Evolutionary conservation across 768 basidiomycete species (phyloP).

Genomic region (Stropharia rugosoannulata): DNA sequence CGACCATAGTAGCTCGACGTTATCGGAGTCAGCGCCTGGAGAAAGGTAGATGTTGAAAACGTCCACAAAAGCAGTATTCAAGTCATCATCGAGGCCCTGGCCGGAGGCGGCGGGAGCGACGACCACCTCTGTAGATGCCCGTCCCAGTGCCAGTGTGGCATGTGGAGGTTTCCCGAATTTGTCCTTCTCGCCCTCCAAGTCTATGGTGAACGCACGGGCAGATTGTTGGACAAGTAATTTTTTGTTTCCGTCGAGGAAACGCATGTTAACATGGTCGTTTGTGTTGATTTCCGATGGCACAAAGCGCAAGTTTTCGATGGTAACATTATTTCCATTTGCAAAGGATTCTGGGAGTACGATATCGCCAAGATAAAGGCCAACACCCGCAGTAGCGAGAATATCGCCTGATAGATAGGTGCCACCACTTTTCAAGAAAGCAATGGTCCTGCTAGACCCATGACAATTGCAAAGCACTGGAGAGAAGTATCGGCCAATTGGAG

Average conservation of each 20-base stretch:
- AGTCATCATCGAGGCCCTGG: constrained; percentile 18
- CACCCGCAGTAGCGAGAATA: constrained; percentile 60
- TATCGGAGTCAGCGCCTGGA: constrained; percentile 36
- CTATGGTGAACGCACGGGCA: constrained; percentile 19
- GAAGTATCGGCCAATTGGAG: constrained; percentile 67
- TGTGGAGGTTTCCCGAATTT: constrained; percentile 48
- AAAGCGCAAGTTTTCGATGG: constrained; percentile 46
- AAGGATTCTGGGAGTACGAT: constrained; percentile 44
- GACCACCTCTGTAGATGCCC: constrained; percentile 56
- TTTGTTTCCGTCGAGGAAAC: constrained; percentile 51
- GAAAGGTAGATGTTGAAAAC: constrained; percentile 66
- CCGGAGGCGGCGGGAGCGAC: constrained; percentile 32
- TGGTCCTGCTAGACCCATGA: constrained; percentile 36
- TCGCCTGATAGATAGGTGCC: constrained; percentile 62
- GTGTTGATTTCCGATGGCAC: constrained; percentile 51
- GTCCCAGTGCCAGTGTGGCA: constrained; percentile 49
- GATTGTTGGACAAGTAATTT: constrained; percentile 61
- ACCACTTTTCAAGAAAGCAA: constrained; percentile 64
- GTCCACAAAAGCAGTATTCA: constrained; percentile 63
- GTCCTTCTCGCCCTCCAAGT: constrained; percentile 42
- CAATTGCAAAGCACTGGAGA: constrained; percentile 55
- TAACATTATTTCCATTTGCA: constrained; percentile 26
- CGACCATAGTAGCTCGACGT: constrained; percentile 57
- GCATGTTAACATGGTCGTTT: constrained; percentile 45
- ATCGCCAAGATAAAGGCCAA: constrained; percentile 66